Percentiles rank a stretch among this genome's conserved stretches.
Evolutionary conservation across 768 basidiomycete species (phyloP).

Genomic region (Calocera cornea): DNA sequence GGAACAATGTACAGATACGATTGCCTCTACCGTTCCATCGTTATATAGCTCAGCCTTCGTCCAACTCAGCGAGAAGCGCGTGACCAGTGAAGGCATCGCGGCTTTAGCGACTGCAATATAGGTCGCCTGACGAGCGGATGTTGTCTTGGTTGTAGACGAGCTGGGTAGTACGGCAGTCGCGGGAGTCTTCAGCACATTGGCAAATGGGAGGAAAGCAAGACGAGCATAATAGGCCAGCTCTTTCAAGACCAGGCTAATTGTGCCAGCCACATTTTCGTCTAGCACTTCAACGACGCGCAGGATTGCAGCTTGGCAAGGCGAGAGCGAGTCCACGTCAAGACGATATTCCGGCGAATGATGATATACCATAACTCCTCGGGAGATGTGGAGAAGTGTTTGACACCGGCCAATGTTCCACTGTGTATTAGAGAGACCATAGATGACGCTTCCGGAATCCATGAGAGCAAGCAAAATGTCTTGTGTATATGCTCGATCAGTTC

Average conservation of each 20-base stretch:
- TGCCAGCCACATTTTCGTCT: slow-evolving; percentile 46
- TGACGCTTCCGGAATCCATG: slow-evolving; percentile 51
- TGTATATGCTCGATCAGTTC: slow-evolving; percentile 32
- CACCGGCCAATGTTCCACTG: slow-evolving; percentile 60
- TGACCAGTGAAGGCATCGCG: slow-evolving; percentile 68
- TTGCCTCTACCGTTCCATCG: slow-evolving; percentile 73
- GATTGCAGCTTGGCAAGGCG: slow-evolving; percentile 55
- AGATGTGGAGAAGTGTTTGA: slow-evolving; percentile 54
- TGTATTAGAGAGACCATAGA: slow-evolving; percentile 27
- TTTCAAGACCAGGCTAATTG: slow-evolving; percentile 59
- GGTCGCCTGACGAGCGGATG: slow-evolving; percentile 54
- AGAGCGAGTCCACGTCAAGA: slow-evolving; percentile 70
- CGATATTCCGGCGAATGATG: slow-evolving; percentile 71
- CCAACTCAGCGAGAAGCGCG: slow-evolving; percentile 60
- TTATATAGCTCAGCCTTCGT: slow-evolving; percentile 47
- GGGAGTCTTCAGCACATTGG: slow-evolving; percentile 35
- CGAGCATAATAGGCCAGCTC: slow-evolving; percentile 79
- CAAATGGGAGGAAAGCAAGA: slow-evolving; percentile 74
- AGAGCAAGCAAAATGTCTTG: slow-evolving; percentile 80
- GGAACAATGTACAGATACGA: slow-evolving; percentile 47
- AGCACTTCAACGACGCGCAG: slow-evolving; percentile 56
- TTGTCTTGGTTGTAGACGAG: slow-evolving; percentile 29
- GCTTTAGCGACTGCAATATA: slow-evolving; percentile 85
- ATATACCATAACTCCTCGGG: slow-evolving; percentile 67
- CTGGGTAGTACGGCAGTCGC: slow-evolving; percentile 9